Percentiles rank a stretch among this genome's conserved stretches.
These are phyloP conservation scores for Rhodomyrtus tomentosa DNA, from an alignment of 345 rosid genomes.

Conservation along the genomic window DNA sequence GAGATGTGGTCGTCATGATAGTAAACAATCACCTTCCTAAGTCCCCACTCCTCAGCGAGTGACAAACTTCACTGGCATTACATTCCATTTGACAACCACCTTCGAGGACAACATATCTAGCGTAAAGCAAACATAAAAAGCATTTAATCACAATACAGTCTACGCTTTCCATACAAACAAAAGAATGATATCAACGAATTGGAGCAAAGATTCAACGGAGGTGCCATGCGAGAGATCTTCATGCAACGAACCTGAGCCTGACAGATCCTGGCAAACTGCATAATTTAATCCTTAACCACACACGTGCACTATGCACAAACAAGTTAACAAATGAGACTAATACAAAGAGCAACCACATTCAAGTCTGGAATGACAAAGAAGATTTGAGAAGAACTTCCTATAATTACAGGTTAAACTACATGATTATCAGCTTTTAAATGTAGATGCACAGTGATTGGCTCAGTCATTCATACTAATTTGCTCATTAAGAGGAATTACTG, in stretches of 20 bases:
- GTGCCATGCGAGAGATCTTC: too few species aligned
- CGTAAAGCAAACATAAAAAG: background rate
- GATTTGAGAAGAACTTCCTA: too few species aligned
- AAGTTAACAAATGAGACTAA: too few species aligned
- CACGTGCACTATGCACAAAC: too few species aligned
- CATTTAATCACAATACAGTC: background rate
- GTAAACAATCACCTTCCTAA: conserved; percentile 87
- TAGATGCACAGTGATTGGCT: background rate
- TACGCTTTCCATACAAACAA: too few species aligned
- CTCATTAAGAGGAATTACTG: background rate
- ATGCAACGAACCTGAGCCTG: too few species aligned
- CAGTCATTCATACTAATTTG: background rate
- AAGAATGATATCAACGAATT: too few species aligned
- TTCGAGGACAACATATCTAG: conserved; percentile 61
- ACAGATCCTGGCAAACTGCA: too few species aligned
- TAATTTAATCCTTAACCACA: too few species aligned
- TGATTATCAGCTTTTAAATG: background rate
- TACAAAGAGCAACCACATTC: too few species aligned
- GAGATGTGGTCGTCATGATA: conserved; percentile 95
- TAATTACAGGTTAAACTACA: background rate
- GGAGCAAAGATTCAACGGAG: too few species aligned
- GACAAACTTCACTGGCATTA: conserved; percentile 71
- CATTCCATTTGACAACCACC: conserved; percentile 99
- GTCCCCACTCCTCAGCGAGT: conserved; percentile 95
- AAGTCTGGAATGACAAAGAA: too few species aligned